Evolutionary conservation across 2,329 filamentous ascomycete species (phyloP).

Genomic region (Aureobasidium namibiae): DNA sequence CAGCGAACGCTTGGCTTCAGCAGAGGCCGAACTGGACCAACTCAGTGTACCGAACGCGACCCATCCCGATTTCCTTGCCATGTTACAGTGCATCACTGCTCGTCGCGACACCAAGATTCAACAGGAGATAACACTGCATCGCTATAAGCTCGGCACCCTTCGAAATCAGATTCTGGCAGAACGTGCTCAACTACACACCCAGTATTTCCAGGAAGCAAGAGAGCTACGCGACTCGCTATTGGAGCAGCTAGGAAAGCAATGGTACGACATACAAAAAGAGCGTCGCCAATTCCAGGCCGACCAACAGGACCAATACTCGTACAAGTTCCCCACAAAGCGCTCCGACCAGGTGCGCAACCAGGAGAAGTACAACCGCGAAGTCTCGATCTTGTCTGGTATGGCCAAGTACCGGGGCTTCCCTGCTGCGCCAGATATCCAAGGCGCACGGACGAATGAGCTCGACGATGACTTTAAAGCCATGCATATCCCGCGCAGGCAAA

Average conservation of each 20-base stretch:
- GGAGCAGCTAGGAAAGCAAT: slow-evolving; percentile 75
- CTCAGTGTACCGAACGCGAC: slow-evolving; percentile 52
- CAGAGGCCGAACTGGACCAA: slow-evolving; percentile 61
- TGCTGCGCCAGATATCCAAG: slow-evolving; percentile 75
- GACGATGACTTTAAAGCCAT: slow-evolving; percentile 86
- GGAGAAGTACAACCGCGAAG: slow-evolving; percentile 87
- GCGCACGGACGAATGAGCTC: slow-evolving; percentile 63
- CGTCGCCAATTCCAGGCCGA: slow-evolving; percentile 70
- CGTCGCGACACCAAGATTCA: slow-evolving; percentile 72
- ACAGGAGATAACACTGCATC: slow-evolving; percentile 64
- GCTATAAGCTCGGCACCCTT: slow-evolving; percentile 65
- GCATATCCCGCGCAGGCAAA: slow-evolving; percentile 19
- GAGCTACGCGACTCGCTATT: slow-evolving; percentile 74
- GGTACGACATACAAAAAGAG: slow-evolving; percentile 88
- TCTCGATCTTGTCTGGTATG: slow-evolving; percentile 80
- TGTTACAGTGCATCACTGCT: slow-evolving; percentile 79
- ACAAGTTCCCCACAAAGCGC: slow-evolving; percentile 69
- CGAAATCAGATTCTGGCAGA: slow-evolving; percentile 70
- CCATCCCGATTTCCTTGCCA: slow-evolving; percentile 86
- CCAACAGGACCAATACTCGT: slow-evolving; percentile 71
- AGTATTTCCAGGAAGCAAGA: slow-evolving; percentile 81
- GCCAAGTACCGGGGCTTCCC: slow-evolving; percentile 96
- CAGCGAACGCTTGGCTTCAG: slow-evolving; percentile 74
- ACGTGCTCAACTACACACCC: slow-evolving; percentile 76
- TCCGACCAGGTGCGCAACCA: slow-evolving; percentile 76